phyloP scores from a whole-genome alignment of 345 rosid genomes.

The Aquilaria sinensis region DNA sequence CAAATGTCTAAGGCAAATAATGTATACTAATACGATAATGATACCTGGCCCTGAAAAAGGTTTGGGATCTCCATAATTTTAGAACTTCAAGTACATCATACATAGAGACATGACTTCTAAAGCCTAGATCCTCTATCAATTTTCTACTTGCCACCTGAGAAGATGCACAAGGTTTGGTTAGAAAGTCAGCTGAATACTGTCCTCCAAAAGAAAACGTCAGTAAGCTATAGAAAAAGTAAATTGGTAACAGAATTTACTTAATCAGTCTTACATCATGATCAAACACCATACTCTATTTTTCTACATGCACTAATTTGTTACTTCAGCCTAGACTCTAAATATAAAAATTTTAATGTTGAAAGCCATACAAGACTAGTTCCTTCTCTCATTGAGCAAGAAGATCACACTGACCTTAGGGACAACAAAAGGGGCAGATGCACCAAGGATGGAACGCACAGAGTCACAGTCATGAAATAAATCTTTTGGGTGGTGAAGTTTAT shows the following conservation, averaged over 20 bases:
- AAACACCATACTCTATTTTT: neutral
- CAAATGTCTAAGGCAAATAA: too few relatives aligned
- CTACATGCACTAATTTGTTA: neutral
- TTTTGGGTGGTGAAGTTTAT: constrained; percentile 59
- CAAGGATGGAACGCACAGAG: constrained; percentile 65
- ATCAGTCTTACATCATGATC: neutral
- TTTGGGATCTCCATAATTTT: constrained; percentile 47
- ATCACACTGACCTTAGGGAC: constrained; percentile 77
- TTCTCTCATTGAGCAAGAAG: neutral
- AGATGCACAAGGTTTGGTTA: constrained; percentile 8
- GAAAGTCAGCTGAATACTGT: neutral
- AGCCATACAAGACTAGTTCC: constrained; percentile 2
- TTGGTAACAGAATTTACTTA: neutral
- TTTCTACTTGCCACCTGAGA: constrained; percentile 62
- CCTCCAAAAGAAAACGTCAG: neutral
- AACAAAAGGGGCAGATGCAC: constrained; percentile 72
- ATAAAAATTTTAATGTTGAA: neutral
- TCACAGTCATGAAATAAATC: constrained; percentile 79
- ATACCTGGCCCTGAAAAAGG: constrained; percentile 73
- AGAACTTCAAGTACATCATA: constrained; percentile 53
- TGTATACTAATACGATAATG: too few relatives aligned
- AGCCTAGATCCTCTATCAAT: constrained; percentile 55
- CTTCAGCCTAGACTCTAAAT: neutral
- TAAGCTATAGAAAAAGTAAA: neutral
- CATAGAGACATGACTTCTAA: constrained; percentile 62